Evolutionary conservation across 768 basidiomycete genomes (phyloP).

Genomic region (Tephrocybe rancida): DNA sequence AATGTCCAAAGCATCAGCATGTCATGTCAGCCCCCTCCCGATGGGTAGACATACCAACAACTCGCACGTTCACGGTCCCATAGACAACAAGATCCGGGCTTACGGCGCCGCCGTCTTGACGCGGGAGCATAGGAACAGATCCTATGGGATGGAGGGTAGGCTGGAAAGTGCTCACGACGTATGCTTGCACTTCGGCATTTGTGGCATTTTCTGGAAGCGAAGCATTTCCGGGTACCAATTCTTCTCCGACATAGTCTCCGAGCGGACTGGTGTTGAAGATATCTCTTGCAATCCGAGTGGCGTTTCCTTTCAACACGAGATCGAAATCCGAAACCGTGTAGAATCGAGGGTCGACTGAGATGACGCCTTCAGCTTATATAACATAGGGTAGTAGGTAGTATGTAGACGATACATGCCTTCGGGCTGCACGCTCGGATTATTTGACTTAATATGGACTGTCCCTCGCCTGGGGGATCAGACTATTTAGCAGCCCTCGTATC

Average conservation of each 20-base stretch:
- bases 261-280: slow-evolving; percentile 12
- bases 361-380: not conserved
- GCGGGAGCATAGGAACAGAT: slow-evolving; percentile 17
- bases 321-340: slow-evolving; percentile 2
- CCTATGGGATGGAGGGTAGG: slow-evolving; percentile 13
- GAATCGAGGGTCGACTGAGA: slow-evolving; percentile 12
- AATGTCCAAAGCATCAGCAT: not conserved
- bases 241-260: not conserved
- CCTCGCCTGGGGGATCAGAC: slow-evolving; percentile 1
- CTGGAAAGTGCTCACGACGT: not conserved
- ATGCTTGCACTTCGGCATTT: slow-evolving; percentile 8
- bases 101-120: slow-evolving; percentile 13
- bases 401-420: slow-evolving; percentile 9
- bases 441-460: slow-evolving; percentile 10
- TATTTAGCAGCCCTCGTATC: too few relatives aligned
- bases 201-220: slow-evolving; percentile 8
- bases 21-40: not conserved
- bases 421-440: slow-evolving; percentile 14
- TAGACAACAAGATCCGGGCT: slow-evolving; percentile 16
- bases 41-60: slow-evolving; percentile 8
- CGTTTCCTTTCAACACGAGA: slow-evolving; percentile 14
- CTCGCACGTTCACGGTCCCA: slow-evolving; percentile 15
- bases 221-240: slow-evolving; percentile 6
- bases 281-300: slow-evolving; percentile 7
- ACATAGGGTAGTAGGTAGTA: not conserved